Evolutionary conservation across 1,284 basidiomycete species (phyloP), one percentile per base, ranked within the genome.

Genomic region (Rhodotorula sp.): DNA sequence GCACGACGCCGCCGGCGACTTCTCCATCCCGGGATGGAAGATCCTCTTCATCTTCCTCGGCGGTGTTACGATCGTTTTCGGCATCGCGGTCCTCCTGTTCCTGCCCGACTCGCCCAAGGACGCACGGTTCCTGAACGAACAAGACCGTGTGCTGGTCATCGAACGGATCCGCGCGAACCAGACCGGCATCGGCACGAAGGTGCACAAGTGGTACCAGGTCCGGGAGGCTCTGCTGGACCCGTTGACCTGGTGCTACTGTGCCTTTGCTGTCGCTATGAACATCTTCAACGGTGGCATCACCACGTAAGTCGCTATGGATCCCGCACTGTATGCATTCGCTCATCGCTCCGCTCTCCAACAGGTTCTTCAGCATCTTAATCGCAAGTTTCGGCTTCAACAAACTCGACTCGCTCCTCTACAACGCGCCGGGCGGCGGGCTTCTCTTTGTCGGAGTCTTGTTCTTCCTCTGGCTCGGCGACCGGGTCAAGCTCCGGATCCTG

Each of bases 121-220:
- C 47, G 69, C 80, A 16, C 75, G 71, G 56, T 81, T 78, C 76
- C 73, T 81, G 60, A 78, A 74, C 64, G 64, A 77, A 48, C 71
- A 78, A 15, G 75, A 79, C 43, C 69, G 78, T 49, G 65, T 71
- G 29, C 67, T 80, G 20, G 80, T 80, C 39, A 79, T 81, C 54
- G 71, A 76, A n/a, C 79, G 80, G 58, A 79, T 81, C 29, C 76
- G 79, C n/a, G 67, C 70, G 15, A 79, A 79, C 72, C 77, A 79
- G 70, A 78, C 78, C 46, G 75, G 79, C 63, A 76, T 79, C 72
- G 81, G 80, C 71, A 78, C 78, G n/a, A 80, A 74, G 62, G 74
- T 60, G 57, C 80, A 80, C 71, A 79, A 82, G 72, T 75, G 70
- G 72, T 64, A 73, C 26, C 81, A 82, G 65, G 79, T 77, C n/a